Evolutionary conservation across 352 stramenopile genomes (phyloP).

Genomic region (Phytopythium vexans): DNA sequence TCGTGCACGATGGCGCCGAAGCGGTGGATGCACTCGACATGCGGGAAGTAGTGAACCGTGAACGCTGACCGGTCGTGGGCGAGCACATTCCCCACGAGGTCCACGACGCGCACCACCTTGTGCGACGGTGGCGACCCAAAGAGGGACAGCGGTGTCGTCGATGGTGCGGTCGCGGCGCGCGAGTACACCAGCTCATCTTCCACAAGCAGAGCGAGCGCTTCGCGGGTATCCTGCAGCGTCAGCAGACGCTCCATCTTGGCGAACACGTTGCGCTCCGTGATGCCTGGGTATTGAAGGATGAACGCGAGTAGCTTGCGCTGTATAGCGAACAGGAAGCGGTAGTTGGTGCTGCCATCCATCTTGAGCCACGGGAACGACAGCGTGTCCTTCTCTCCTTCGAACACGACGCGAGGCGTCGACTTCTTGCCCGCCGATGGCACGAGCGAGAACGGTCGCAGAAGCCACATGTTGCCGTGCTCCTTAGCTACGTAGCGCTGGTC

Average conservation of each 20-base stretch:
- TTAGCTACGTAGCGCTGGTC: slow-evolving; percentile 64
- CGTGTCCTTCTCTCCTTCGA: slow-evolving; percentile 76
- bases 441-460: slow-evolving; percentile 66
- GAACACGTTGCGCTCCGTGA: slow-evolving; percentile 54
- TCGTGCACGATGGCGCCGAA: slow-evolving; percentile 77
- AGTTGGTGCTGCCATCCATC: slow-evolving; percentile 76
- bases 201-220: slow-evolving; percentile 64
- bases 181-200: slow-evolving; percentile 72
- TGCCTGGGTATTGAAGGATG: slow-evolving; percentile 51
- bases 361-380: slow-evolving; percentile 80
- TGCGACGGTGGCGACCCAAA: slow-evolving; percentile 21
- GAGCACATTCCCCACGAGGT: slow-evolving; percentile 38
- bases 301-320: slow-evolving; percentile 68
- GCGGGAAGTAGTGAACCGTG: slow-evolving; percentile 71
- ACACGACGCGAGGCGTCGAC: slow-evolving; percentile 40
- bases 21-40: slow-evolving; percentile 74
- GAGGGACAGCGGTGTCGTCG: slow-evolving; percentile 12
- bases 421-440: slow-evolving; percentile 18
- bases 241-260: slow-evolving; percentile 57
- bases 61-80: slow-evolving; percentile 43
- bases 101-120: slow-evolving; percentile 27
- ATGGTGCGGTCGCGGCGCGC: slow-evolving; percentile 21
- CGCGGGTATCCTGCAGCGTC: slow-evolving; percentile 68
- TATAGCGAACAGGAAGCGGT: slow-evolving; percentile 71
- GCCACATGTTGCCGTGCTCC: slow-evolving; percentile 63